Evolutionary conservation across 2,329 filamentous ascomycete species (phyloP), one percentile per base, ranked within the genome.

Genomic region (Fusarium tjaetaba): DNA sequence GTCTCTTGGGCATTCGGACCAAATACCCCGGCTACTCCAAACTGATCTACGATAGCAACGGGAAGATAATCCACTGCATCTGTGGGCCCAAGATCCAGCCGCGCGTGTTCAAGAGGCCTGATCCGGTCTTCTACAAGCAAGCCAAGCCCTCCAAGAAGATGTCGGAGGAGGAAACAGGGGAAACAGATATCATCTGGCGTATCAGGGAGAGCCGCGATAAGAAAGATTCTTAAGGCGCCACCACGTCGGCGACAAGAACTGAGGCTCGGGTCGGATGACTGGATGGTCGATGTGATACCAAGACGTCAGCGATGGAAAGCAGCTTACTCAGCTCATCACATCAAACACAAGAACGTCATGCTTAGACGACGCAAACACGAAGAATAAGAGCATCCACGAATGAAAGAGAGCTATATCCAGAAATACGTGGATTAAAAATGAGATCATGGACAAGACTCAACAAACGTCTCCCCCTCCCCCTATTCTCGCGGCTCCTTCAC

Each of bases 311-410:
- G 11, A 36, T 8, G 6, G 7, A 28, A n/a, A 6, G 4, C 9
- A 20, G 24, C 15, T 36, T 16, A 18, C 24, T 51, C 7, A 36
- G 15, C 32, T 30, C 11, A 34, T 38, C 11, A 2, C 22, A 13
- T 6, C 15, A 3, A 30, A 5, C n/a, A 59, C 24, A 24, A 11
- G 11, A 38, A n/a, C 32, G 24, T 30, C 20, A 36, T 18, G 22
- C 10, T 13, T 11, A 1, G 13, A 2, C 15, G 26, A 24, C 10
- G 11, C 5, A 11, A 13, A 13, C 13, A n/a, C 1, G 14, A 3
- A 14, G 4, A 10, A 32, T 3, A 14, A 20, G 41, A 5, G 11
- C 9, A 34, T 20, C 8, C 22, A 49, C 5, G 24, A 11, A n/a
- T 11, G 22, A 59, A 38, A 11, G 9, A 20, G 2, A 30, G 5